A percentile compares a stretch with the other conserved stretches of the same genome.
phyloP scores from a whole-genome alignment of 768 basidiomycete species.

The Phaeolepiota aurea region DNA sequence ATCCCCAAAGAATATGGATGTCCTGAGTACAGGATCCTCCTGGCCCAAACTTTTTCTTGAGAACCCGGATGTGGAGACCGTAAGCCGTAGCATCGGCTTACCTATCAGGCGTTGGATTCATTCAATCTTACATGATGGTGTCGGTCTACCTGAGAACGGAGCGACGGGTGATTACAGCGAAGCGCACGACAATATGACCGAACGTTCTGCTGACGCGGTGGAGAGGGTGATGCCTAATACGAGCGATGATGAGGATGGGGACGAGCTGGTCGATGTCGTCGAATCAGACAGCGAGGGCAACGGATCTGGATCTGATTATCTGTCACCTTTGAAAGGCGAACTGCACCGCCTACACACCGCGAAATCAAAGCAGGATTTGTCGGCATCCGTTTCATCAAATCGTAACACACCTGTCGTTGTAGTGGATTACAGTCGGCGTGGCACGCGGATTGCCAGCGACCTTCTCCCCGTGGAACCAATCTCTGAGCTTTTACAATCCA shows the following conservation, averaged over 20 bases:
- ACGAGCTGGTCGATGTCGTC: slow-evolving; percentile 64
- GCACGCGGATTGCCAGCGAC: slow-evolving; percentile 55
- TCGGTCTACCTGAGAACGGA: slow-evolving; percentile 44
- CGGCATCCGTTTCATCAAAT: slow-evolving; percentile 22
- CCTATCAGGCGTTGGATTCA: slow-evolving; percentile 61
- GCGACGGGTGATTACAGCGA: too few species aligned
- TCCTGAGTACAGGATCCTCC: slow-evolving; percentile 51
- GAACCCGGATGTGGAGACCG: slow-evolving; percentile 65
- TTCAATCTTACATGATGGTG: slow-evolving; percentile 56
- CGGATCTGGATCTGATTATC: slow-evolving; percentile 33
- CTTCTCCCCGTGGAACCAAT: slow-evolving; percentile 44
- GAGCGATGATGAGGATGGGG: slow-evolving; percentile 32
- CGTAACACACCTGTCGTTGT: slow-evolving; percentile 18
- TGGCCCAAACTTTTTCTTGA: slow-evolving; percentile 76
- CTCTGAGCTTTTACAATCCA: slow-evolving; percentile 33
- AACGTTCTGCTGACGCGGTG: slow-evolving; percentile 2
- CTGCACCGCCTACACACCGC: slow-evolving; percentile 50
- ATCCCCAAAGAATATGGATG: slow-evolving; percentile 49
- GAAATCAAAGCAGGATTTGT: slow-evolving; percentile 17
- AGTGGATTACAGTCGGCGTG: slow-evolving; percentile 62
- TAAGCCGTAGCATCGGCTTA: slow-evolving; percentile 51
- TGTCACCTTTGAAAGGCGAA: slow-evolving; percentile 65
- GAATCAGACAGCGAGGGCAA: slow-evolving; percentile 52
- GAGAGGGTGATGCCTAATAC: slow-evolving; percentile 7
- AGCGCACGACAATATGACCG: slow-evolving; percentile 13